Base-by-base conservation (phyloP, 176 grass and related monocot genomes). In the Neostapfia colusana region DNA sequence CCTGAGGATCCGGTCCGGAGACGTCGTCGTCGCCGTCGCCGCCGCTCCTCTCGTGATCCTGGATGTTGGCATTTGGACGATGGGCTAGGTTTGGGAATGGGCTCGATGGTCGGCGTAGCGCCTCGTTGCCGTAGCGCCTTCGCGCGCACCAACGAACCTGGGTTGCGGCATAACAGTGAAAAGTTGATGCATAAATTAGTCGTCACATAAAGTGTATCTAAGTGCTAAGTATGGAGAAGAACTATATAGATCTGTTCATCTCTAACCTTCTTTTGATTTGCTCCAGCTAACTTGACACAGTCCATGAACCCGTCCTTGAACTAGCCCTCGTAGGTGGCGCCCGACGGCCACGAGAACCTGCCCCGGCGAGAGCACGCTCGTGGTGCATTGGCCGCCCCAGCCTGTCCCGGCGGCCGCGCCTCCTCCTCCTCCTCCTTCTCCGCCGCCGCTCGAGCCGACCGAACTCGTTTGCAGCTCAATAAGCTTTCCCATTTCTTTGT, bases 321-420 rank as follows among this genome's bases (percentile, higher is more conserved):
- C 36, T 91, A 88, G 58, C 94, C 94, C 80, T 97, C 94, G 84
- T 93, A 93, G 66, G 86, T 97, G 34, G 90, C 94, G 18, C 91
- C 94, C 14, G 94, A 91, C 9, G 94, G 94, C 94, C 94, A 97
- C 15, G 90, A 97, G 79, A 97, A 97, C 81, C 88, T 97, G 61
- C 94, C 91, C 65, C 74, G 76, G 76, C 55, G 26, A 80, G 34
- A 75, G 63, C 61, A 69, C 82, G 79, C 83, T 86, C 88, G 88
- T 89, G 79, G 88, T 89, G 79, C 88, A 89, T 89, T 82, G 73
- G 73, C 55, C 25, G 72, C 73, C 8, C 82, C 11, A 68, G 42
- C 73, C 81, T 69, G 55, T 74, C 61, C 41, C 73, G 28, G 31
- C 68, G 38, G 38, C 76, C 56, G 48, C 71, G 23, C 65, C 6